These are phyloP conservation scores for Boletus reticuloceps DNA, from an alignment of 768 basidiomycete species.

Conservation along the genomic window DNA sequence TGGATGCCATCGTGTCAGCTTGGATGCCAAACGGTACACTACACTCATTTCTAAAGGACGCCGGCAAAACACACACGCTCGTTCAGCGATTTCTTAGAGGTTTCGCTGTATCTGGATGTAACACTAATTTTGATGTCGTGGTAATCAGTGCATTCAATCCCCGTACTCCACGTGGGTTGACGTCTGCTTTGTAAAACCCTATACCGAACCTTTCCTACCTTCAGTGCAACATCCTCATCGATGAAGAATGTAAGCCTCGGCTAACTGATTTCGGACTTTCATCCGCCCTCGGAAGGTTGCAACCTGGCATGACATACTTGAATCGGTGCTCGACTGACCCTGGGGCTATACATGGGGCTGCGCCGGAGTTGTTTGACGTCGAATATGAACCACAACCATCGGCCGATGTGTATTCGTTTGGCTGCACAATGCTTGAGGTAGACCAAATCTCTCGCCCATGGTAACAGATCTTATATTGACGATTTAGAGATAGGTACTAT, in stretches of 20 bases:
- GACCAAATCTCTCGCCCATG: not conserved
- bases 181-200: not conserved
- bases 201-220: not conserved
- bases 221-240: not conserved
- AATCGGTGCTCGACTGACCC: constrained; percentile 22
- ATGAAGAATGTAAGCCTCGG: not conserved
- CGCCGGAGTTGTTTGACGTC: constrained; percentile 30
- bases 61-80: not conserved
- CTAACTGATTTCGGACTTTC: not conserved
- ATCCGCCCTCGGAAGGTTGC: not conserved
- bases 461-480: not conserved
- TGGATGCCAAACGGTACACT: not conserved
- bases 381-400: constrained; percentile 9
- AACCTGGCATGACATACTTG: constrained; percentile 12
- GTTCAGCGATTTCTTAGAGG: not conserved
- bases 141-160: not conserved
- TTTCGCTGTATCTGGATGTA: not conserved
- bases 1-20: not conserved
- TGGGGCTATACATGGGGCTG: constrained; percentile 48
- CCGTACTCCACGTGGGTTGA: not conserved
- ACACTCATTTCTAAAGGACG: not conserved
- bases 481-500: not conserved
- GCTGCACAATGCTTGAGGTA: constrained; percentile 26
- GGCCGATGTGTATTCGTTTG: constrained; percentile 12
- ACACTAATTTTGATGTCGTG: not conserved